Evolutionary conservation across 345 rosid species (phyloP).

Genomic region (Eucalyptus lansdowneana): DNA sequence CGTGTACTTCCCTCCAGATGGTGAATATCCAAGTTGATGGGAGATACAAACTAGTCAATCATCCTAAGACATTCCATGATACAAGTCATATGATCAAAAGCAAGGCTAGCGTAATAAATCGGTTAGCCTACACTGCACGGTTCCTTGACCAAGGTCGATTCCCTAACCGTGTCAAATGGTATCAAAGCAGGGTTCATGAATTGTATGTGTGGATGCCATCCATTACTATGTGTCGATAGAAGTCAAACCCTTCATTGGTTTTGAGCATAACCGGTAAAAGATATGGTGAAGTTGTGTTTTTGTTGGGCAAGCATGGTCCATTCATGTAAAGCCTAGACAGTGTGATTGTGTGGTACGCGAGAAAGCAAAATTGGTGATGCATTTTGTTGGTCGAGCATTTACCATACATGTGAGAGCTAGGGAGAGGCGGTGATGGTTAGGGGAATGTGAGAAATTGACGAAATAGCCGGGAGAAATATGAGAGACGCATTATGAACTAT

Average conservation of each 20-base stretch:
- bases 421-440: background rate
- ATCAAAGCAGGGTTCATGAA: background rate
- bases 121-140: background rate
- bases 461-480: background rate
- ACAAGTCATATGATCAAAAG: background rate
- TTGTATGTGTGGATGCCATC: background rate
- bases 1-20: rapidly evolving
- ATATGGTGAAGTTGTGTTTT: background rate
- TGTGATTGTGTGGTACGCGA: background rate
- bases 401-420: background rate
- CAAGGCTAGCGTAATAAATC: background rate
- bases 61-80: rapidly evolving
- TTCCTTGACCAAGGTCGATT: background rate
- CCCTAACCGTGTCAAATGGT: background rate
- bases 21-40: background rate
- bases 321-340: background rate
- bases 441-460: background rate
- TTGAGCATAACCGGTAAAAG: background rate
- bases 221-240: background rate
- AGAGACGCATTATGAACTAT: rapidly evolving
- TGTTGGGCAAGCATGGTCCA: background rate
- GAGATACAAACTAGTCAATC: background rate
- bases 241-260: background rate
- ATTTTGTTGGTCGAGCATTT: background rate
- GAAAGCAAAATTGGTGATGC: background rate